Base-by-base conservation (phyloP, 2,329 filamentous ascomycete genomes). In the Penicillium sp. region DNA sequence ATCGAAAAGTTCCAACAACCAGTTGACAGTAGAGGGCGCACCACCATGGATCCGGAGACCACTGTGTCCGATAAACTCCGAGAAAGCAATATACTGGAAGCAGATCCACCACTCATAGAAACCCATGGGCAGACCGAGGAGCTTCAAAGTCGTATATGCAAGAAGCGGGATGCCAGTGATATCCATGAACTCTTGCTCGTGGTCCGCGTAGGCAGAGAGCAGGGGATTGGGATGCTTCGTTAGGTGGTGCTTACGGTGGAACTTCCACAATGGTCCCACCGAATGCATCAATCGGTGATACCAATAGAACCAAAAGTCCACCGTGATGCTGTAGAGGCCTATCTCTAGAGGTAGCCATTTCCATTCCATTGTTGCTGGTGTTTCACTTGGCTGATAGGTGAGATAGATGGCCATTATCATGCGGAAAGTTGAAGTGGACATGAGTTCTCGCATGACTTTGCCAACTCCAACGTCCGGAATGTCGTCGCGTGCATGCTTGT, bases 61-160 rank as follows among this genome's bases (percentile, higher is more conserved):
- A 21, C 53, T 56, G 16, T 56, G 53, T 15, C 53, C 53, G 21
- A 56, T 56, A 10, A 56, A 49, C 31, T 56, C 53, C 10, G 53
- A 56, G 23, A 76, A 76, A 6, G 72, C 65, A 45, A 77, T 62
- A 49, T 74, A 77, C 45, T 74, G 65, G 48, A 74, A 70, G 58
- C 74, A 76, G 10, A 77, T 55, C 74, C 74, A 77, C 72, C 70
- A 74, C 15, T 75, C 74, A 42, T 76, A 76, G 57, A 77, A 77
- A 6, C 70, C 72, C 69, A 77, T 70, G 0, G 72, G 73, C 2
- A 76, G 29, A 0, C 73, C 71, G 4, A 70, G 59, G 0, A 56
- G 2, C 49, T 66, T 71, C 24, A 76, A 45, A 2, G 67, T 70
- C 15, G 56, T 56, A 52, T 66, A 76, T 2, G 73, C 65, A 29